Percentiles rank a stretch among this genome's conserved stretches.
Evolutionary conservation across 495 filamentous ascomycete genomes (phyloP).

Genomic region (Symbiotaphrina buchneri): DNA sequence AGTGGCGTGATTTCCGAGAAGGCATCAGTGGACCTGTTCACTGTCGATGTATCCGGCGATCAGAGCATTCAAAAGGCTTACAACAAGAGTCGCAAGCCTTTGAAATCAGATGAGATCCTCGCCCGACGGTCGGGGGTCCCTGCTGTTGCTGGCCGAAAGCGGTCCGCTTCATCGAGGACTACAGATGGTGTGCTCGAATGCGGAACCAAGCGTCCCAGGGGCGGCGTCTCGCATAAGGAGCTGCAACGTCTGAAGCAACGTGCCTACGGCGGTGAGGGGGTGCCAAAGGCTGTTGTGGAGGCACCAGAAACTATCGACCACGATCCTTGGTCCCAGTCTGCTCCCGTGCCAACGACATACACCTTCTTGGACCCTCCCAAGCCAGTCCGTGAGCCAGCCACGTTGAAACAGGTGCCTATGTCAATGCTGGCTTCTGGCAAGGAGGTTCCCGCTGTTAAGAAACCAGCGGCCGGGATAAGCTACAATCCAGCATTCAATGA

Average conservation of each 20-base stretch:
- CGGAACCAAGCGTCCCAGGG: constrained; percentile 42
- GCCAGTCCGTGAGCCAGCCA: constrained; percentile 46
- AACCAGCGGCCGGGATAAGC: constrained; percentile 58
- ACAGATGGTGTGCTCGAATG: constrained; percentile 45
- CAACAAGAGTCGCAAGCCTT: constrained; percentile 41
- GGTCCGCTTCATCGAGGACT: constrained; percentile 24
- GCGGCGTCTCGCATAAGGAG: constrained; percentile 64
- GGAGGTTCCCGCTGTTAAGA: constrained; percentile 49
- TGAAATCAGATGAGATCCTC: constrained; percentile 82
- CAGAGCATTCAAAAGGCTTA: constrained; percentile 32
- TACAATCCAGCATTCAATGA: constrained; percentile 81
- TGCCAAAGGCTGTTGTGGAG: constrained; percentile 26
- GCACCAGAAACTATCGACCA: constrained; percentile 29
- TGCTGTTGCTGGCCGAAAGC: constrained; percentile 53
- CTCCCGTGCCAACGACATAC: constrained; percentile 18
- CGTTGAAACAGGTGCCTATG: constrained; percentile 52
- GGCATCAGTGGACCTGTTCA: constrained; percentile 57
- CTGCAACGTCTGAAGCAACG: constrained; percentile 51
- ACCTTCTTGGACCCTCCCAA: constrained; percentile 40
- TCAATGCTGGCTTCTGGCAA: constrained; percentile 63
- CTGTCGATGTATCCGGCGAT: constrained; percentile 53
- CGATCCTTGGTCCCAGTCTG: constrained; percentile 52
- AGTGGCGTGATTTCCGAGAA: constrained; percentile 74
- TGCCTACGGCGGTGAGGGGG: constrained; percentile 46
- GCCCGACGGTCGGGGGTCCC: constrained; percentile 62